phyloP scores from a whole-genome alignment of 2,329 filamentous ascomycete species.

The Xylaria hypoxylon region DNA sequence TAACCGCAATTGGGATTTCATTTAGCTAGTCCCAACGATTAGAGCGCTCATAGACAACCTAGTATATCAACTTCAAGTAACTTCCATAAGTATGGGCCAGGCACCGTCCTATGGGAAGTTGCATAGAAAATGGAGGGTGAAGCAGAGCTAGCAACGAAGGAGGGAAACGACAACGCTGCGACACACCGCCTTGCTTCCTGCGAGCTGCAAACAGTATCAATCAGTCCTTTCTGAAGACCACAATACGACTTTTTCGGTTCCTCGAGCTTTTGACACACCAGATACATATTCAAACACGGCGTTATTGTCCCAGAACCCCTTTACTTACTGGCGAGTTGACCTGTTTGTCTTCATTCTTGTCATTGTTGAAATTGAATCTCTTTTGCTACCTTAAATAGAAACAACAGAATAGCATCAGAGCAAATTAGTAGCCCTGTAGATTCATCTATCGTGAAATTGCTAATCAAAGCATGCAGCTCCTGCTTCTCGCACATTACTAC shows the following conservation, averaged over 20 bases:
- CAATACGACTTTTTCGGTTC: not conserved
- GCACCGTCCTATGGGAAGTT: too few species aligned
- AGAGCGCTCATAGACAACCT: too few species aligned
- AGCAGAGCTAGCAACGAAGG: not conserved
- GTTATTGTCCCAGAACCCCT: not conserved
- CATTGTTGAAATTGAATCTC: not conserved
- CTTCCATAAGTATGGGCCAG: too few species aligned
- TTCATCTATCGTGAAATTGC: conserved; percentile 2
- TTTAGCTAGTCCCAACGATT: too few species aligned
- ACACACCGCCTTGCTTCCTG: not conserved
- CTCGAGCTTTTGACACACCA: not conserved
- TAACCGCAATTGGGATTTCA: too few species aligned
- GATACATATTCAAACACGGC: not conserved
- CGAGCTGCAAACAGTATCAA: not conserved
- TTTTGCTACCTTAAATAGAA: not conserved
- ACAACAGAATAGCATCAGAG: conserved; percentile 15
- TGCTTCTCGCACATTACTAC: conserved; percentile 7
- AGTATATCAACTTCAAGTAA: too few species aligned
- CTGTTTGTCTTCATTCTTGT: not conserved
- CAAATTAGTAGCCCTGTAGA: conserved; percentile 5
- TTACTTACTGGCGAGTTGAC: not conserved
- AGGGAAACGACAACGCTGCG: not conserved
- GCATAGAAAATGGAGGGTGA: not conserved
- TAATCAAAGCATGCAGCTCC: not conserved
- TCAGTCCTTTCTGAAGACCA: not conserved